Percentiles rank a stretch among this genome's conserved stretches.
phyloP scores from a whole-genome alignment of 2,329 filamentous ascomycete species.

The Xylaria arbuscula region DNA sequence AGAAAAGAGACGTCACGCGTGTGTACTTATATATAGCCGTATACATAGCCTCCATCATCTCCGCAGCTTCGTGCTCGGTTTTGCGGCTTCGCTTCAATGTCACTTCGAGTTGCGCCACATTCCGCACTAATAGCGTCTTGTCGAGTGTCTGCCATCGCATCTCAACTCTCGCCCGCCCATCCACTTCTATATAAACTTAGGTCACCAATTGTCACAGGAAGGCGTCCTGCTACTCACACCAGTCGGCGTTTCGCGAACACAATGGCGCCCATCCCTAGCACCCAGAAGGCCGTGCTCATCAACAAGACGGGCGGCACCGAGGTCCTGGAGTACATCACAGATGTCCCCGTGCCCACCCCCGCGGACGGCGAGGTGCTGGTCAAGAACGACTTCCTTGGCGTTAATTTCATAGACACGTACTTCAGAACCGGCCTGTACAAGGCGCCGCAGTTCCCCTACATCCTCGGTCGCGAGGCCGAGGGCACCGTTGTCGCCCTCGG shows the following conservation, averaged over 20 bases:
- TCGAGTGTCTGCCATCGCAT: slow-evolving; percentile 35
- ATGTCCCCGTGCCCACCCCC: slow-evolving; percentile 75
- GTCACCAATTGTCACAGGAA: background rate
- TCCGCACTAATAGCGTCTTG: slow-evolving; percentile 35
- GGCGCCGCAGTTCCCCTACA: slow-evolving; percentile 74
- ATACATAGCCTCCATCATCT: background rate
- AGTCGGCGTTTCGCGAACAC: slow-evolving; percentile 25
- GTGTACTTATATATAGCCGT: background rate
- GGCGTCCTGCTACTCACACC: background rate
- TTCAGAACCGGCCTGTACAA: slow-evolving; percentile 87
- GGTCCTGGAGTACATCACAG: slow-evolving; percentile 75
- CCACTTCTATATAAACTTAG: background rate
- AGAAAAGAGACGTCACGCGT: background rate
- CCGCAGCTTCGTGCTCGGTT: slow-evolving; percentile 5
- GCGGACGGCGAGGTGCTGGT: slow-evolving; percentile 80
- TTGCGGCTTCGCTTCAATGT: slow-evolving; percentile 32
- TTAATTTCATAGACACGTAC: slow-evolving; percentile 93
- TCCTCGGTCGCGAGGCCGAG: slow-evolving; percentile 82
- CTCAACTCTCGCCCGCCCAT: slow-evolving; percentile 25
- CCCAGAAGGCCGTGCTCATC: slow-evolving; percentile 79
- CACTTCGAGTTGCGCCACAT: slow-evolving; percentile 36
- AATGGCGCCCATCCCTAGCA: slow-evolving; percentile 64
- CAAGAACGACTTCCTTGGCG: slow-evolving; percentile 80
- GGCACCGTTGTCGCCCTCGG: slow-evolving; percentile 75
- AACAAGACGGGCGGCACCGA: slow-evolving; percentile 78